Percentiles rank a stretch among this genome's conserved stretches.
phyloP scores from a whole-genome alignment of 73 alveolate genomes.

The Breviolum minutum region DNA sequence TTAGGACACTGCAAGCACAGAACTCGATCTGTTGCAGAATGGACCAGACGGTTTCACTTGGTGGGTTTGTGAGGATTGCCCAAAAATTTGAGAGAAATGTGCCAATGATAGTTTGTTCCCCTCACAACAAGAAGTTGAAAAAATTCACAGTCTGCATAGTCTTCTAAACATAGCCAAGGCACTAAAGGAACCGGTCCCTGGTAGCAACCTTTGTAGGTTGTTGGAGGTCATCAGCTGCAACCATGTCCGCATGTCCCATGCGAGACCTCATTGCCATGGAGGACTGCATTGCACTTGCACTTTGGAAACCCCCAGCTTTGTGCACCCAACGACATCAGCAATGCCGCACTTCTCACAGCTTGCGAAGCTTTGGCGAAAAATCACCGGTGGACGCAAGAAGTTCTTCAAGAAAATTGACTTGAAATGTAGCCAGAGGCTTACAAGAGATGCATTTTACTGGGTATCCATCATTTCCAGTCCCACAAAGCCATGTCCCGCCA shows the following conservation, averaged over 20 bases:
- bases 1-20: neutral
- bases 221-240: too few relatives aligned
- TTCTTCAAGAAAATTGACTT: too few relatives aligned
- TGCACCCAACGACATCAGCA: conserved; percentile 23
- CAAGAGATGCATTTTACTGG: neutral
- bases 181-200: too few relatives aligned
- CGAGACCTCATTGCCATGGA: too few relatives aligned
- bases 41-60: conserved; percentile 27
- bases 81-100: neutral
- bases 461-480: neutral
- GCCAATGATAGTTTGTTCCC: too few relatives aligned
- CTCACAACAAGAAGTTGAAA: too few relatives aligned
- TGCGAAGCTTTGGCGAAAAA: neutral
- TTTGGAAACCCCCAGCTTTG: neutral
- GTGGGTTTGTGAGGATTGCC: conserved; percentile 34
- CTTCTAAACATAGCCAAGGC: too few relatives aligned
- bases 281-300: conserved; percentile 12
- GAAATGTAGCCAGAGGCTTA: too few relatives aligned
- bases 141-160: too few relatives aligned
- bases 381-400: too few relatives aligned
- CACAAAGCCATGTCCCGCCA: neutral
- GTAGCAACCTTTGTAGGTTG: too few relatives aligned
- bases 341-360: conserved; percentile 1
- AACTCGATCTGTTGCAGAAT: neutral
- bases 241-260: too few relatives aligned